These are phyloP conservation scores for Fusarium sp. DNA, from an alignment of 2,329 filamentous ascomycete genomes.

Conservation along the genomic window DNA sequence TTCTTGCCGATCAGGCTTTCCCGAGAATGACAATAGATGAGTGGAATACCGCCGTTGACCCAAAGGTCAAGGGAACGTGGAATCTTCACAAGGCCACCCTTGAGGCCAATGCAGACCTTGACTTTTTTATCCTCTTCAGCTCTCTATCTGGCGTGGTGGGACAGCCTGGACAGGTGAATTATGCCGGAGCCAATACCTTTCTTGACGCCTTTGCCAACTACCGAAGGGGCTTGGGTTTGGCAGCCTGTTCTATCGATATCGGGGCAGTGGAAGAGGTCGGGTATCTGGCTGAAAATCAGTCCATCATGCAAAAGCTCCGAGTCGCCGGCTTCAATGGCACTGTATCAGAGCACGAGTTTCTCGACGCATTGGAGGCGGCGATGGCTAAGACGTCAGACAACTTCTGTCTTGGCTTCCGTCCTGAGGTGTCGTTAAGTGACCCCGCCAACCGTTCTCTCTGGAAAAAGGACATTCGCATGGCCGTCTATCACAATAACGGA, in stretches of 20 bases:
- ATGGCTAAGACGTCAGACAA: not conserved
- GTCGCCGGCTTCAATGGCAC: not conserved
- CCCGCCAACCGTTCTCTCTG: not conserved
- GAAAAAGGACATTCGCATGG: conserved; percentile 13
- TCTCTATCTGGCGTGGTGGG: not conserved
- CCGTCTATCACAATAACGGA: conserved; percentile 1
- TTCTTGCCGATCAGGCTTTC: conserved; percentile 1
- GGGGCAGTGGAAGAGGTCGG: conserved; percentile 6
- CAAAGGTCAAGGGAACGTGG: not conserved
- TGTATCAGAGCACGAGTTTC: conserved; percentile 2
- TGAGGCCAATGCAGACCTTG: not conserved
- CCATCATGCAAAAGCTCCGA: conserved; percentile 4
- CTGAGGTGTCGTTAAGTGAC: not conserved
- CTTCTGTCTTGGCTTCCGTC: conserved; percentile 1
- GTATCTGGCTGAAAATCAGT: conserved; percentile 1
- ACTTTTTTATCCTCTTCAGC: conserved; percentile 11
- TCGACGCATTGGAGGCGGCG: not conserved
- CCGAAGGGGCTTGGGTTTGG: not conserved
- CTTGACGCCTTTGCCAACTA: conserved; percentile 6
- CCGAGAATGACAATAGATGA: not conserved
- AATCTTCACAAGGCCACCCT: conserved; percentile 5
- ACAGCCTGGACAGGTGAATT: conserved; percentile 5
- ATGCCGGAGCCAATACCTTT: conserved; percentile 7
- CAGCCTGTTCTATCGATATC: not conserved
- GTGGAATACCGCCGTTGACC: not conserved